Conservation (phyloP, 164 flowering plant genomes). For the Vitis cinerea region DNA sequence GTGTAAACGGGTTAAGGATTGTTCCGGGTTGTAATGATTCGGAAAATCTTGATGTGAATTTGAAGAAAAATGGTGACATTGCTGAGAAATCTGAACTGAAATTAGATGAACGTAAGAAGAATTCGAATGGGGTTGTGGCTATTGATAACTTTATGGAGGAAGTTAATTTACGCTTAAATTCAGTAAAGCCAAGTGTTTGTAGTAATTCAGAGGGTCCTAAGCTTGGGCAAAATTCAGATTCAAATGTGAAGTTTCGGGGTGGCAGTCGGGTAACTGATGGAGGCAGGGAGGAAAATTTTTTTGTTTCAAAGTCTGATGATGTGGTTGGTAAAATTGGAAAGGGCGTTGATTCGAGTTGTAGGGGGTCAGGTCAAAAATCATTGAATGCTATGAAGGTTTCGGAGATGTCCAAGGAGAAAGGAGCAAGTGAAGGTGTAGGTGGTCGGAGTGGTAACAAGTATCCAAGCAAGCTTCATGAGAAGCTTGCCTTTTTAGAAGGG, state of each 20-base stretch:
- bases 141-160: constrained; percentile 10
- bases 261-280: constrained; percentile 2
- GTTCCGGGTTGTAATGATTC: constrained; percentile 16
- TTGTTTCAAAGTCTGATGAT: constrained; percentile 8
- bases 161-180: constrained; percentile 8
- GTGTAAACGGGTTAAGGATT: constrained; percentile 17
- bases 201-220: constrained; percentile 2
- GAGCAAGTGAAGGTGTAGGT: constrained; percentile 15
- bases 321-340: constrained; percentile 11
- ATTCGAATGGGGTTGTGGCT: constrained; percentile 5
- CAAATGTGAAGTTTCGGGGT: constrained; percentile 1
- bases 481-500: constrained; percentile 87
- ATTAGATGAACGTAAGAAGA: constrained; percentile 4
- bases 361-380: constrained; percentile 16
- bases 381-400: constrained; percentile 8
- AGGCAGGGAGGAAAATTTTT: constrained; percentile 14
- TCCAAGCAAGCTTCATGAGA: constrained; percentile 84
- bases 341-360: constrained; percentile 8
- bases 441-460: constrained; percentile 31
- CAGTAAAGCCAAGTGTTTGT: constrained; percentile 6
- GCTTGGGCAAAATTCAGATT: constrained; percentile 1
- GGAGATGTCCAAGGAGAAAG: constrained; percentile 32
- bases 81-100: background rate
- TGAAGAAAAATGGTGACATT: constrained; percentile 2
- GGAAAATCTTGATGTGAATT: constrained; percentile 7